Evolutionary conservation across 1,139 yeast genomes (phyloP).

Genomic region (Kodamaea ohmeri): DNA sequence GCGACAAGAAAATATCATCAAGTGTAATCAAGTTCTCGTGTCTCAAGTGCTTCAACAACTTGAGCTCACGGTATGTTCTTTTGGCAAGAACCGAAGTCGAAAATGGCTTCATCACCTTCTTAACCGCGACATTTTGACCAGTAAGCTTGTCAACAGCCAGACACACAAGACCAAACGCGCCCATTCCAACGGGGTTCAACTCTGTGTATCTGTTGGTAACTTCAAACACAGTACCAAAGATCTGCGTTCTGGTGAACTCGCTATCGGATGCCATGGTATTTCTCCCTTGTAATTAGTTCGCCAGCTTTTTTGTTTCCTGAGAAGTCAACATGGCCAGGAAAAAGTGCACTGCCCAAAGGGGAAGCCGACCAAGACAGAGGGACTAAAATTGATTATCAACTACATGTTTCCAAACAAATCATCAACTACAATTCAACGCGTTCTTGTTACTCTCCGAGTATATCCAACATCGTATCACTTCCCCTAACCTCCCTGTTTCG

Average conservation of each 20-base stretch:
- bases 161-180: slow-evolving; percentile 97
- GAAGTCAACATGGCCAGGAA: neutral
- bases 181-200: slow-evolving; percentile 97
- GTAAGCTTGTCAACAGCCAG: slow-evolving; percentile 92
- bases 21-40: slow-evolving; percentile 93
- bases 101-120: slow-evolving; percentile 96
- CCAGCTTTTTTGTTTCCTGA: slow-evolving; percentile 3
- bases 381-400: neutral
- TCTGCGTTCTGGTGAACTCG: slow-evolving; percentile 48
- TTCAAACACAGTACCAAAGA: slow-evolving; percentile 89
- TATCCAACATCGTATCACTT: no score
- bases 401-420: no score
- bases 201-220: slow-evolving; percentile 89
- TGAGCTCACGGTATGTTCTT: slow-evolving; percentile 93
- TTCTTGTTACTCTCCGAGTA: no score
- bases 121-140: slow-evolving; percentile 92
- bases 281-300: slow-evolving; percentile 3
- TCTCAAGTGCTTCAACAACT: slow-evolving; percentile 84
- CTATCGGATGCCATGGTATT: slow-evolving; percentile 23
- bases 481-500: no score
- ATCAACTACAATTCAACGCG: no score
- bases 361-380: neutral
- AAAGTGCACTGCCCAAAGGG: slow-evolving; percentile 2
- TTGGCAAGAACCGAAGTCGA: slow-evolving; percentile 93
- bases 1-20: slow-evolving; percentile 92